These are phyloP conservation scores for Neoarthrinium moseri DNA, from an alignment of 2,329 filamentous ascomycete genomes.

Conservation along the genomic window DNA sequence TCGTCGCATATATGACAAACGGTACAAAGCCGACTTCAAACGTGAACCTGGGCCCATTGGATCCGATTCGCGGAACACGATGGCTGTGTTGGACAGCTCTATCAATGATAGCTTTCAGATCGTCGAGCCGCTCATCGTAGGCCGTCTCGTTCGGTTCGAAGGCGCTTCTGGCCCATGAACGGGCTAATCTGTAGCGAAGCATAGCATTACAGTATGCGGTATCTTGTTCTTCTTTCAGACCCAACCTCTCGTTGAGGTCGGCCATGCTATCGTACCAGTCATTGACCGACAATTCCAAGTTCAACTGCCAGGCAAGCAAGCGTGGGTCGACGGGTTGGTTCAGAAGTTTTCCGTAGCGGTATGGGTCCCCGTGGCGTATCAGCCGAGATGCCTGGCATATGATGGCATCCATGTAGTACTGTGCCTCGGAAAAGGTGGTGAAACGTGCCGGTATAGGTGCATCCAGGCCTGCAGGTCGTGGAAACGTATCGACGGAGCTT, in stretches of 20 bases:
- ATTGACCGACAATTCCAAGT: constrained; percentile 20
- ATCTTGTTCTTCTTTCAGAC: neutral
- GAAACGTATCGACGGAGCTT: constrained; percentile 17
- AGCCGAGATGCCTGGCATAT: constrained; percentile 27
- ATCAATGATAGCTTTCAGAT: constrained; percentile 29
- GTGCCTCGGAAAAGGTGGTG: constrained; percentile 22
- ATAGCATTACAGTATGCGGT: constrained; percentile 21
- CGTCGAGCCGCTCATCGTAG: constrained; percentile 30
- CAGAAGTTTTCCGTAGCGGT: constrained; percentile 18
- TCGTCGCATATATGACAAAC: constrained; percentile 33
- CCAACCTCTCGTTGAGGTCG: constrained; percentile 9
- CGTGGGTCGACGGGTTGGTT: constrained; percentile 14
- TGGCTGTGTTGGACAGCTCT: constrained; percentile 20
- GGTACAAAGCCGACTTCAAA: constrained; percentile 41
- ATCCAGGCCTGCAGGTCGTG: constrained; percentile 20
- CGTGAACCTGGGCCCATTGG: constrained; percentile 25
- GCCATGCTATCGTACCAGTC: constrained; percentile 28
- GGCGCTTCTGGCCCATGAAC: constrained; percentile 31
- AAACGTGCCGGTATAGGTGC: constrained; percentile 19
- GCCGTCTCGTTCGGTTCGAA: constrained; percentile 29
- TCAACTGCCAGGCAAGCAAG: constrained; percentile 20
- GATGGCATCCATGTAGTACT: constrained; percentile 28
- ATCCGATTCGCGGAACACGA: neutral
- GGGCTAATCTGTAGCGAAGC: constrained; percentile 29
- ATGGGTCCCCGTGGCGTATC: constrained; percentile 25